phyloP scores from a whole-genome alignment of 2,329 filamentous ascomycete species.

The Lachnellula subtilissima region DNA sequence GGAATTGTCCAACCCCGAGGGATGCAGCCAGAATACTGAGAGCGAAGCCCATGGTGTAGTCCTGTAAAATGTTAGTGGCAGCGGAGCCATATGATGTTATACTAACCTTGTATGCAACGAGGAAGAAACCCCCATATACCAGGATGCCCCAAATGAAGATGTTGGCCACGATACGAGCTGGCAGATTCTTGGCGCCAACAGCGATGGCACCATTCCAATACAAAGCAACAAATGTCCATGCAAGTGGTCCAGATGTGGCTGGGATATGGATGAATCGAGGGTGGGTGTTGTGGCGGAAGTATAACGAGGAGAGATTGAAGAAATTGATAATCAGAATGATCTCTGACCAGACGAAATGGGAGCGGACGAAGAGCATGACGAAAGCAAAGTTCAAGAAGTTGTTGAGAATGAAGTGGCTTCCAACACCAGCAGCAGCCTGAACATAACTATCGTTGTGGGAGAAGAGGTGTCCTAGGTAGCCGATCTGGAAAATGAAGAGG shows the following conservation, averaged over 20 bases:
- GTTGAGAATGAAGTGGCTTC: constrained; percentile 78
- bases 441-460: constrained; percentile 58
- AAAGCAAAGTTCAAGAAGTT: constrained; percentile 80
- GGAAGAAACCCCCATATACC: constrained; percentile 71
- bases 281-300: constrained; percentile 72
- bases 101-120: constrained; percentile 64
- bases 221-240: constrained; percentile 80
- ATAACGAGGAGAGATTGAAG: constrained; percentile 71
- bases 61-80: constrained; percentile 35
- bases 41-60: constrained; percentile 74
- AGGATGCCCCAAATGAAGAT: constrained; percentile 83
- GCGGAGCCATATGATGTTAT: neutral
- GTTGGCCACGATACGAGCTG: constrained; percentile 78
- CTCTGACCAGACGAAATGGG: constrained; percentile 70
- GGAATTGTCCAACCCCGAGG: constrained; percentile 73
- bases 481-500: constrained; percentile 69
- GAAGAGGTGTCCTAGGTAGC: constrained; percentile 74
- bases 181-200: constrained; percentile 61
- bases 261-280: constrained; percentile 72
- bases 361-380: constrained; percentile 76
- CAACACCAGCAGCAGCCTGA: constrained; percentile 69
- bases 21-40: constrained; percentile 69
- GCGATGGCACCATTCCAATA: constrained; percentile 88
- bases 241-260: constrained; percentile 70
- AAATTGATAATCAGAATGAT: constrained; percentile 75